These are phyloP conservation scores for Fusarium newnesense DNA, from an alignment of 2,329 filamentous ascomycete species.

Conservation along the genomic window DNA sequence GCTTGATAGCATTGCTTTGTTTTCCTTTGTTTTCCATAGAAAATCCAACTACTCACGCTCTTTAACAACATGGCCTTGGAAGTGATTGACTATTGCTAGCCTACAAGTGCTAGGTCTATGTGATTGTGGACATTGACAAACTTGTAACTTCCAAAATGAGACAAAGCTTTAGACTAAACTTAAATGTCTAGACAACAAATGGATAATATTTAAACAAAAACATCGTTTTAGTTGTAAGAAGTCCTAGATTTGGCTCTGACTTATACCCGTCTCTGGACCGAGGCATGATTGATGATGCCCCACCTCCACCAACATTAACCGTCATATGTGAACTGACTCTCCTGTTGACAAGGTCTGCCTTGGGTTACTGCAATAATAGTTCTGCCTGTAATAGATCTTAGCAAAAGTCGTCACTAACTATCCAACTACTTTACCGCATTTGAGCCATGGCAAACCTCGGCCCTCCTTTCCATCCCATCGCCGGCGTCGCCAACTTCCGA, in stretches of 20 bases:
- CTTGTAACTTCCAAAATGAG: not conserved
- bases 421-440: not conserved
- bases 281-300: slow-evolving; percentile 24
- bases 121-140: not conserved
- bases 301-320: slow-evolving; percentile 21
- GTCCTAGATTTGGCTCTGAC: not conserved
- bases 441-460: slow-evolving; percentile 37
- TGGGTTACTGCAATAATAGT: not conserved
- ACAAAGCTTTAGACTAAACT: not conserved
- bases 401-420: not conserved
- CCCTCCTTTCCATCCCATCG: slow-evolving; percentile 62
- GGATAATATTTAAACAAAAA: not conserved
- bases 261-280: slow-evolving; percentile 7
- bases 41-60: slow-evolving; percentile 16
- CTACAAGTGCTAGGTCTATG: not conserved
- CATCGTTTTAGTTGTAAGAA: not conserved
- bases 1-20: not conserved
- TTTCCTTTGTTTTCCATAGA: not conserved
- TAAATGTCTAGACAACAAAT: not conserved
- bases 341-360: not conserved
- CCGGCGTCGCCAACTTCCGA: slow-evolving; percentile 74
- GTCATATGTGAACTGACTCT: not conserved
- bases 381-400: not conserved
- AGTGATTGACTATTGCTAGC: not conserved
- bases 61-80: not conserved